These are phyloP conservation scores for Aurifilum marmelostoma DNA, from an alignment of 2,329 filamentous ascomycete genomes.

Conservation along the genomic window DNA sequence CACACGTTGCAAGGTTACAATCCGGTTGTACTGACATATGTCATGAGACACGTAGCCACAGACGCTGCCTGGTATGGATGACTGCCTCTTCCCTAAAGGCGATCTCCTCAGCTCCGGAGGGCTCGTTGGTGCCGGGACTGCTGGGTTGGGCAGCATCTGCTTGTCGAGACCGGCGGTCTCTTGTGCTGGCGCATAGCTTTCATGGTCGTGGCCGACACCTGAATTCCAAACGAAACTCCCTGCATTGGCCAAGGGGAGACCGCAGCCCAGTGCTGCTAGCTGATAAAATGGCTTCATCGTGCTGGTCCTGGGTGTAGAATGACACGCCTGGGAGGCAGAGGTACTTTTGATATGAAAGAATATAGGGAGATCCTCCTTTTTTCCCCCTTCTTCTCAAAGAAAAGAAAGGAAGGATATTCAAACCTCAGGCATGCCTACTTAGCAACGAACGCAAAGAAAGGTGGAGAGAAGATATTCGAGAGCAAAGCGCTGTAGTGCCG, in stretches of 20 bases:
- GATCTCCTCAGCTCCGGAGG: constrained; percentile 16
- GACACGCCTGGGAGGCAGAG: not conserved
- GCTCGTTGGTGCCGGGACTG: constrained; percentile 23
- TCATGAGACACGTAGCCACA: constrained; percentile 20
- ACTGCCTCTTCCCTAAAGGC: constrained; percentile 31
- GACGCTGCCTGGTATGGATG: constrained; percentile 27
- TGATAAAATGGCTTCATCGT: constrained; percentile 16
- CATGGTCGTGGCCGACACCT: not conserved
- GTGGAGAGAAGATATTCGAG: not conserved
- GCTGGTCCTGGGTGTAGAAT: not conserved
- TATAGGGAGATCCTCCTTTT: not conserved
- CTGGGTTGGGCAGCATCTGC: constrained; percentile 20
- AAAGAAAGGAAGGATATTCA: no score
- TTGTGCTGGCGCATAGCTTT: constrained; percentile 18
- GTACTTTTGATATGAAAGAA: not conserved
- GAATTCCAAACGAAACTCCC: constrained; percentile 26
- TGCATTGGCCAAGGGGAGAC: constrained; percentile 1
- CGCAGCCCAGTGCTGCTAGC: constrained; percentile 21
- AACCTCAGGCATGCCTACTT: not conserved
- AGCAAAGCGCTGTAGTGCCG: not conserved
- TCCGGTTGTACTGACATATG: constrained; percentile 29
- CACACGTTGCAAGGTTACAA: no score
- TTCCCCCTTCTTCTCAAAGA: not conserved
- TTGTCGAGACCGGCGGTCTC: constrained; percentile 20
- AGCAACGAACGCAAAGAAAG: not conserved